Conservation (phyloP, 2,329 filamentous ascomycete genomes). For the Septoria petroselini region DNA sequence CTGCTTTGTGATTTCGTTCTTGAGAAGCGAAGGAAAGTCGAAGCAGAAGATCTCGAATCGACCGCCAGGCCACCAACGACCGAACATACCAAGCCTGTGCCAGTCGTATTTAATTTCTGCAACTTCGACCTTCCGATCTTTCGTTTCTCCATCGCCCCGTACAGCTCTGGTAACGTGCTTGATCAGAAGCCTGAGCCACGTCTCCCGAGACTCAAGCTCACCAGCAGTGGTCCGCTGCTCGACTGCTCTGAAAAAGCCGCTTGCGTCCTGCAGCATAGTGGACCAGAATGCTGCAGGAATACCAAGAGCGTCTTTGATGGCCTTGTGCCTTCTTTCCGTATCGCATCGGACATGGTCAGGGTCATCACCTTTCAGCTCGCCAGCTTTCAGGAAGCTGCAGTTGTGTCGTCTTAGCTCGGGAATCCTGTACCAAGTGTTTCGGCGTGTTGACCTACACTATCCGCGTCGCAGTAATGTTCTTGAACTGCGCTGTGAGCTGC, state of each 20-base stretch:
- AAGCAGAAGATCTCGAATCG: slow-evolving; percentile 3
- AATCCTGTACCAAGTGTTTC: too few species aligned
- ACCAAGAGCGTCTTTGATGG: neutral
- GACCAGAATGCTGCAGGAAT: slow-evolving; percentile 4
- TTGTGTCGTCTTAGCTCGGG: neutral
- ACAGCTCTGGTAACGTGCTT: slow-evolving; percentile 1
- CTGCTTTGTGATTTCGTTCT: neutral
- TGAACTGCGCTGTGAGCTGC: too few species aligned
- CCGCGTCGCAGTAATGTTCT: too few species aligned
- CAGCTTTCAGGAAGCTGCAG: slow-evolving; percentile 2
- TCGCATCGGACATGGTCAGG: neutral
- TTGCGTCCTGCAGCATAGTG: slow-evolving; percentile 1
- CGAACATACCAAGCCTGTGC: slow-evolving; percentile 8
- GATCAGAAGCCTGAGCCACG: slow-evolving; percentile 2
- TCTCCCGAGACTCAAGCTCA: slow-evolving; percentile 1
- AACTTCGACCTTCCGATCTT: neutral
- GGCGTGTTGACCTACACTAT: too few species aligned
- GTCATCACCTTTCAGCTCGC: neutral
- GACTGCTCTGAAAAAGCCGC: slow-evolving; percentile 3
- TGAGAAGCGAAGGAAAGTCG: neutral
- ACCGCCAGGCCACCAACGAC: neutral
- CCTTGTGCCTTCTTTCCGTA: neutral
- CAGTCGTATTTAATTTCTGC: slow-evolving; percentile 1
- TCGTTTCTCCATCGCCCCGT: neutral
- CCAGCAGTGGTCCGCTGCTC: neutral